Evolutionary conservation across 257 asterid species (phyloP).

Genomic region (Solanum arcanum): DNA sequence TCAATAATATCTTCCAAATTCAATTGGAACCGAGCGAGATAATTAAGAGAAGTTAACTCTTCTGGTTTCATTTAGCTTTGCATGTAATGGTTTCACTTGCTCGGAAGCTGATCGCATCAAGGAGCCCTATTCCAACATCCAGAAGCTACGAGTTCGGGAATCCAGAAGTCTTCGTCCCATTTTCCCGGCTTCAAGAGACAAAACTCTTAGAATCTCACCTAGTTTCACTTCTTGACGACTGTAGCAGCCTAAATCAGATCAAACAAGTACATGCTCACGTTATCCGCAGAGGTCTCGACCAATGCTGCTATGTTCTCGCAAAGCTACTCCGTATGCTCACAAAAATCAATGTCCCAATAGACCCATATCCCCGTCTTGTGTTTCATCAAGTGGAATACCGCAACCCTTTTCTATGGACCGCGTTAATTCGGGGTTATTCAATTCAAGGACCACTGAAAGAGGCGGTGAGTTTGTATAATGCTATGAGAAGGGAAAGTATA

Average conservation of each 20-base stretch:
- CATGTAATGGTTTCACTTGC: constrained; percentile 43
- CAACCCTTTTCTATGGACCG: constrained; percentile 67
- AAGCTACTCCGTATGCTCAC: constrained; percentile 62
- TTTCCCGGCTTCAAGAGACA: constrained; percentile 44
- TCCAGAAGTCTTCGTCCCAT: constrained; percentile 43
- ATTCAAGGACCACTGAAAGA: constrained; percentile 29
- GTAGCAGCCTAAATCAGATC: constrained; percentile 39
- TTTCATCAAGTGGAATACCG: constrained; percentile 46
- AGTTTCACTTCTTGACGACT: constrained; percentile 39
- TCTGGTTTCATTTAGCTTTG: background rate
- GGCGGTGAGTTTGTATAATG: constrained; percentile 36
- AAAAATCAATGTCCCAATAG: constrained; percentile 30
- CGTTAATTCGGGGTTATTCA: constrained; percentile 57
- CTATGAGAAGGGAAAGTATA: constrained; percentile 41
- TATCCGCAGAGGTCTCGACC: constrained; percentile 56
- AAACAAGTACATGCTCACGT: constrained; percentile 59
- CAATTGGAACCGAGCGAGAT: background rate
- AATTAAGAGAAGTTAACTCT: background rate
- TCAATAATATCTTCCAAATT: too few species aligned
- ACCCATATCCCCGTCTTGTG: constrained; percentile 33
- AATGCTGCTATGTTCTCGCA: constrained; percentile 51
- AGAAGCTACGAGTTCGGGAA: background rate
- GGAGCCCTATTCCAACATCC: background rate
- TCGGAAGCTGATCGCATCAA: constrained; percentile 20
- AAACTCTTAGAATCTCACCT: constrained; percentile 40